Evolutionary conservation across 495 filamentous ascomycete genomes (phyloP), one percentile per base, ranked within the genome.

Genomic region (Aspergillus indologenus): DNA sequence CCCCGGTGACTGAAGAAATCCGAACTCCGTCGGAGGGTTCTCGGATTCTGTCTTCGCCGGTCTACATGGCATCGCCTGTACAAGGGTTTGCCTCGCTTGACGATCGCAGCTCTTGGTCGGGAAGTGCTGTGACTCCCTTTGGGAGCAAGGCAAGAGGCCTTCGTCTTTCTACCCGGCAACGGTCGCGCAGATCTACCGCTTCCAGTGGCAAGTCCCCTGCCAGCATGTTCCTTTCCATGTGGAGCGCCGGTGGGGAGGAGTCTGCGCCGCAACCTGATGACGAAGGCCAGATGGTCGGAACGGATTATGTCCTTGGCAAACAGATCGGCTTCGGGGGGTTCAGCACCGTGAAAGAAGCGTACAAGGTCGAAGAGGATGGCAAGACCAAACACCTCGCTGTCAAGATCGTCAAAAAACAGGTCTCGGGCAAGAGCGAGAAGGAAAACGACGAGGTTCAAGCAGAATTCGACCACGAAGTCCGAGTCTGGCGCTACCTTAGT

Each of bases 391-490:
- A 78, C 20, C 67, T 78, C 22, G 88, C 88, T 0, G 88, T 90
- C 56, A 91, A 91, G 65, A 87, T 91, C 60, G 87, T 91, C 7
- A 84, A 82, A 50, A 89, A 88, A 61, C 77, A 81, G 24, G 69
- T 85, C 12, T 61, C 71, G 8, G 81, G 79, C 31, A 81, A 79
- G 60, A 80, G 76, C 24, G 85, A 86, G 60, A 67, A 64, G 24
- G 86, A 90, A 63, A 89, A 89, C 57, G 88, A 91, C 23, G 78
- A 81, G 58, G 74, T 87, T 20, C 88, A 90, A 62, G 83, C 85
- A 4, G 84, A 89, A 58, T 90, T 91, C 56, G 87, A 90, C 59
- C 87, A 89, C 59, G 88, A 91, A 69, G 83, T 90, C 22, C 75
- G 79, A 22, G 77, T 91, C 15, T 91, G 88, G 88, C 75, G 87